A percentile compares a stretch with the other conserved stretches of the same genome.
Conservation (phyloP, 805 yeast species). For the Myxozyma udenii region DNA sequence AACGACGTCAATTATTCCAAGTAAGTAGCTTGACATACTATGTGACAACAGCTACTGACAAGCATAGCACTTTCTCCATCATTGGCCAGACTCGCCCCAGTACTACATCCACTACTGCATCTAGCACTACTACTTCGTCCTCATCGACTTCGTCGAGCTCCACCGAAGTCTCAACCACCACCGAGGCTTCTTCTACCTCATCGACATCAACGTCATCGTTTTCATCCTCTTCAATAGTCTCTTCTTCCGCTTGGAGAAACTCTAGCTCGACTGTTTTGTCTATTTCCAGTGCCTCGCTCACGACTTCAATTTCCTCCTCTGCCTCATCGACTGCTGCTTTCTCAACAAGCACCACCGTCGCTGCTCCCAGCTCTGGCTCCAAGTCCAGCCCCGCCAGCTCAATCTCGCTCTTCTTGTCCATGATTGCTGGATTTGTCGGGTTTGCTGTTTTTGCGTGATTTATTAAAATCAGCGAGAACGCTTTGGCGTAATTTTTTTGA, state of each 20-base stretch:
- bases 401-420: background rate
- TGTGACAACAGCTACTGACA: background rate
- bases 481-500: too few species aligned
- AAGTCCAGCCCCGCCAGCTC: background rate
- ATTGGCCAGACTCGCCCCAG: slow-evolving; percentile 7
- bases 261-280: background rate
- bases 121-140: background rate
- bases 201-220: background rate
- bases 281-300: background rate
- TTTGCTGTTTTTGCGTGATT: background rate
- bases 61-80: slow-evolving; percentile 15
- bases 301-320: background rate
- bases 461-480: too few species aligned
- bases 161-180: background rate
- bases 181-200: slow-evolving; percentile 4
- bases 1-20: slow-evolving; percentile 40
- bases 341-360: background rate
- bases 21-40: background rate
- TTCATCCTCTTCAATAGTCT: background rate
- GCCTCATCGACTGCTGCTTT: background rate
- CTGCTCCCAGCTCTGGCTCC: background rate
- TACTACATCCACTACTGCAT: slow-evolving; percentile 1
- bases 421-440: background rate
- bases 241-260: slow-evolving; percentile 1
- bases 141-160: background rate